Percentiles rank a stretch among this genome's conserved stretches.
phyloP scores from a whole-genome alignment of 495 filamentous ascomycete species.

The Antarctomyces pellizariae region DNA sequence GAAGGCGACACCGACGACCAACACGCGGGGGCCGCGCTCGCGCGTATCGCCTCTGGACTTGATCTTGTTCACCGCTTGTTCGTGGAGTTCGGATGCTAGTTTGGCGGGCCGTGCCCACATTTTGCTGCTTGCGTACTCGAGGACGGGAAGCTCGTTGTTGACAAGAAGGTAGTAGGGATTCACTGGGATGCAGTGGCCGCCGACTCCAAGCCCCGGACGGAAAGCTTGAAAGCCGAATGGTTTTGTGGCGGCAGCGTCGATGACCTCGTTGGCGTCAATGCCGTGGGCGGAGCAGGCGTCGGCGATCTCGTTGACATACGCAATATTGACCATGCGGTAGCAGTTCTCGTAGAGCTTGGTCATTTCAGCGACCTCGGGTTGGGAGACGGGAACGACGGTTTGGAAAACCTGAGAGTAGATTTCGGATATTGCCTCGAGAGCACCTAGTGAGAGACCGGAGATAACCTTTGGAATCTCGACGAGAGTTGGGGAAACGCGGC shows the following conservation, averaged over 20 bases:
- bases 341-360: constrained; percentile 21
- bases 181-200: constrained; percentile 19
- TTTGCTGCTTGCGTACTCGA: constrained; percentile 13
- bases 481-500: constrained; percentile 11
- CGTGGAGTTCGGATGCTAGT: too few species aligned
- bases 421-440: constrained; percentile 11
- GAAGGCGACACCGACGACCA: constrained; percentile 16
- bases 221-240: constrained; percentile 18
- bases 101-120: constrained; percentile 14
- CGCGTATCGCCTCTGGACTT: too few species aligned
- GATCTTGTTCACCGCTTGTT: too few species aligned
- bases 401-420: constrained; percentile 16
- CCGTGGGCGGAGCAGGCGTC: constrained; percentile 16
- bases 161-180: constrained; percentile 18
- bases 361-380: constrained; percentile 20
- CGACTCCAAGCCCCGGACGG: constrained; percentile 15
- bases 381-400: constrained; percentile 14
- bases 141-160: constrained; percentile 14
- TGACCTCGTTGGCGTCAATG: constrained; percentile 19
- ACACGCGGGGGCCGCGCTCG: constrained; percentile 12
- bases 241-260: constrained; percentile 16
- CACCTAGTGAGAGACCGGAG: constrained; percentile 14
- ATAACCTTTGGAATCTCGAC: constrained; percentile 16
- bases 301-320: constrained; percentile 20
- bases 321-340: constrained; percentile 18